Base-by-base conservation (phyloP, 768 basidiomycete species). In the Tremella fuciformis region DNA sequence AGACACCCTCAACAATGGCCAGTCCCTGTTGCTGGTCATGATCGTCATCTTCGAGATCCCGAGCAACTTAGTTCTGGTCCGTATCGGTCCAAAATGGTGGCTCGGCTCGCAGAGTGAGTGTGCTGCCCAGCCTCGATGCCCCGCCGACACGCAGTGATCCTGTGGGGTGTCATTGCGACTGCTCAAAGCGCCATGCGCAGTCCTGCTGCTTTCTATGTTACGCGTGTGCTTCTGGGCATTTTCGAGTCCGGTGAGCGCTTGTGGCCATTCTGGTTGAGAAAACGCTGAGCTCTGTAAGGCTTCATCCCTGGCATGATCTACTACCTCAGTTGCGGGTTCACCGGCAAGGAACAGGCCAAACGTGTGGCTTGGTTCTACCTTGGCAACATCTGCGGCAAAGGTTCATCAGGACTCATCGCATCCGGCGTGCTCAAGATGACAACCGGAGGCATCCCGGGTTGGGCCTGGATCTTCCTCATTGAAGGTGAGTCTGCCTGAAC, bases 301-400 rank as follows among this genome's bases (percentile, higher is more conserved):
- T 44, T 44, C 42, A 44, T 44, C 42, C 42, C 42, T 3, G 42
- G 42, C 16, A 18, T 22, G 42, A 44, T 44, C 15, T 44, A 44
- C 42, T 44, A 44, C 42, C 16, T 44, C 42, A 18, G n/a, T 15
- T 18, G n/a, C 42, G 21, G 16, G 15, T 44, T 44, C 42, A 44
- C 42, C n/a, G 21, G 42, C 8, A 3, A 8, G 8, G 42, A 44
- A 22, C 42, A 44, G 21, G 42, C 42, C 42, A 44, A 44, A 22
- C 42, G 16, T 22, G 42, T 44, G n/a, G 42, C 42, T 22, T 44
- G 42, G 42, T 44, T 44, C 42, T 44, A 44, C 42, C n/a, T 44
- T 3, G 42, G 42, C 42, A 44, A 44, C 42, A 44, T 44, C 15
- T 44, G 42, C 42, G 42, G 42, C 42, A 44, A 44, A 44, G 42